Evolutionary conservation across 2,329 filamentous ascomycete species (phyloP).

Genomic region (Colletotrichum sp.): DNA sequence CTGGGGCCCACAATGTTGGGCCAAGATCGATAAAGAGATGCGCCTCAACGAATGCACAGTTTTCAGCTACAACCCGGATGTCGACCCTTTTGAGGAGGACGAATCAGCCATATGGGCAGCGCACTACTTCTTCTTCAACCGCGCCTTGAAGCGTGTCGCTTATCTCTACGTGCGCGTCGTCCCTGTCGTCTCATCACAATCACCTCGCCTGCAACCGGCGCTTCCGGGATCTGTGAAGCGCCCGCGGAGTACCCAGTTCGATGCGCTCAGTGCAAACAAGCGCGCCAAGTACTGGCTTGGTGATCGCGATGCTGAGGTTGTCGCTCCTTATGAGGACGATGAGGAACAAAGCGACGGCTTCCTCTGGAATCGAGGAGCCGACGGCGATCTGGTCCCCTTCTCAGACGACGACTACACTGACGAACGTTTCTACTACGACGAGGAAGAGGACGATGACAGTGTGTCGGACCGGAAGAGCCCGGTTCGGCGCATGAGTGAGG

Average conservation of each 20-base stretch:
- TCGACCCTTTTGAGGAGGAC: slow-evolving; percentile 90
- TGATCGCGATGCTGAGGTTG: slow-evolving; percentile 59
- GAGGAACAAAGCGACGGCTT: slow-evolving; percentile 55
- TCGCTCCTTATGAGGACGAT: slow-evolving; percentile 53
- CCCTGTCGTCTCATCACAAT: slow-evolving; percentile 70
- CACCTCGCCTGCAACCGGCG: slow-evolving; percentile 30
- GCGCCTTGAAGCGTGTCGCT: slow-evolving; percentile 86
- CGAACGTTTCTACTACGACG: slow-evolving; percentile 50
- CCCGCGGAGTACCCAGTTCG: slow-evolving; percentile 31
- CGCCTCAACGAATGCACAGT: slow-evolving; percentile 84
- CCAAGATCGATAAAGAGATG: slow-evolving; percentile 94
- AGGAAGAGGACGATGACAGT: slow-evolving; percentile 46
- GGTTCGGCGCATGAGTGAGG: slow-evolving; percentile 65
- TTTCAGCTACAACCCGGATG: slow-evolving; percentile 88
- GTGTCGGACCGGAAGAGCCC: slow-evolving; percentile 42
- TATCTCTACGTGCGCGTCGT: slow-evolving; percentile 94
- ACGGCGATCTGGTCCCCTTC: slow-evolving; percentile 61
- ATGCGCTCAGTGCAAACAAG: slow-evolving; percentile 68
- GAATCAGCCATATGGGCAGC: slow-evolving; percentile 94
- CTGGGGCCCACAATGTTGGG: slow-evolving; percentile 94
- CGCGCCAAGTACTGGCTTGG: slow-evolving; percentile 90
- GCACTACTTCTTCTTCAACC: slow-evolving; percentile 99
- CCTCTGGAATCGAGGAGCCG: slow-evolving; percentile 63
- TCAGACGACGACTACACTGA: slow-evolving; percentile 56
- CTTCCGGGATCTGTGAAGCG: slow-evolving; percentile 21